Evolutionary conservation across 2,329 filamentous ascomycete genomes (phyloP), one percentile per base, ranked within the genome.

Genomic region (Septoria linicola): DNA sequence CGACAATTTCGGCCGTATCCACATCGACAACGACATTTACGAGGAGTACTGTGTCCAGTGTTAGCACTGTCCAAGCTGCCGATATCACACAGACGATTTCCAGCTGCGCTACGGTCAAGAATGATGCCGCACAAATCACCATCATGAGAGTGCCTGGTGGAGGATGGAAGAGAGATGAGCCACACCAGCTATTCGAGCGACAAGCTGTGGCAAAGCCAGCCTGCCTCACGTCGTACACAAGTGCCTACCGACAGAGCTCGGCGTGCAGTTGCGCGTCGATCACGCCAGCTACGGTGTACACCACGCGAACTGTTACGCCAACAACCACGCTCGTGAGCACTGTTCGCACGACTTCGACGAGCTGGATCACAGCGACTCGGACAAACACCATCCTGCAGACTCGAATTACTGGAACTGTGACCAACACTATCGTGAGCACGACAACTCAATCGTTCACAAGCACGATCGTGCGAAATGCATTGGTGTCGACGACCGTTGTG

Each of bases 211-310:
- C 32, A 8, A 46, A 46, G 34, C 43, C 43, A 4, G n/a, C 43
- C n/a, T 46, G 43, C 17, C 23, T 37, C 20, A 23, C 20, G 4
- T 17, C 13, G 17, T 46, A 46, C 8, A 23, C 31, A 10, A 46
- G 32, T 25, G 43, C 43, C 11, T 46, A 16, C 20, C 14, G 19
- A 1, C n/a, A 21, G 1, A 46, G 43, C 8, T 46, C 43, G 8
- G 43, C 43, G 1, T 46, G 43, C 8, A 46, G 32, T 10, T 46
- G 43, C 37, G 43, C 43, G 32, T 37, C 43, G 16, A 46, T 46
- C 16, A 14, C 19, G 3, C 13, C 31, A 14, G 17, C 31, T 1
- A 46, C 43, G 3, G 34, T 23, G n/a, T 25, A 19, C 1, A 19
- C 32, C 2, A 46, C 43, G n/a, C 20, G 32, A 16, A 16, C 21